phyloP scores from a whole-genome alignment of 257 asterid species.

The Salvia hispanica region DNA sequence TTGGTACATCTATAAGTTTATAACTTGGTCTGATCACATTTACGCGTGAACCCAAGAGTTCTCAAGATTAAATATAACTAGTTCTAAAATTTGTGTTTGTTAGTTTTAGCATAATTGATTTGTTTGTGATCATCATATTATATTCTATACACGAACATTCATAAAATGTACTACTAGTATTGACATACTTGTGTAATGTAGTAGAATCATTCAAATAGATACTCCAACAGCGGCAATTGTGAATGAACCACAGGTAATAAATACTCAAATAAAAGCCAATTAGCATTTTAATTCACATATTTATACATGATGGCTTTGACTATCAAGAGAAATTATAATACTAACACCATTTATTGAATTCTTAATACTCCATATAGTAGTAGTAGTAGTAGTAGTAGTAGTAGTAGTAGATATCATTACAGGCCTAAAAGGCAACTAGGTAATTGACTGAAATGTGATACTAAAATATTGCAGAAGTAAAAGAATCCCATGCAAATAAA shows the following conservation, averaged over 20 bases:
- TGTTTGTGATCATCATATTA: neutral
- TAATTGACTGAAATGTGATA: too few species aligned
- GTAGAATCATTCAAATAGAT: too few species aligned
- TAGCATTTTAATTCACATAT: too few species aligned
- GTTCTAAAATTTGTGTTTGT: neutral
- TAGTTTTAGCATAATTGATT: neutral
- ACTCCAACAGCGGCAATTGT: too few species aligned
- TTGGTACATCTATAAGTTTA: neutral
- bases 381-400: too few species aligned
- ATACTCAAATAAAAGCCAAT: too few species aligned
- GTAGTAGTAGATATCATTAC: neutral
- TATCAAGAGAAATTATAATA: too few species aligned
- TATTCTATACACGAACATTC: too few species aligned
- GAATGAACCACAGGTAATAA: too few species aligned
- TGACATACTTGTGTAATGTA: too few species aligned
- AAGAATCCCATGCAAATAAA: slow-evolving; percentile 6
- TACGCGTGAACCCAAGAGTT: neutral
- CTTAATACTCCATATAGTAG: neutral
- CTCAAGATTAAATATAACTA: neutral
- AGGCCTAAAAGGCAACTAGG: too few species aligned
- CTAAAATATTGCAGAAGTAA: neutral
- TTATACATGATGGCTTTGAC: neutral
- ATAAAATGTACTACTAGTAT: too few species aligned
- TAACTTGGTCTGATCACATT: neutral
- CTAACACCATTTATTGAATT: neutral